Conservation (phyloP, 768 basidiomycete species). For the Rhodosporidiobolus sp. region DNA sequence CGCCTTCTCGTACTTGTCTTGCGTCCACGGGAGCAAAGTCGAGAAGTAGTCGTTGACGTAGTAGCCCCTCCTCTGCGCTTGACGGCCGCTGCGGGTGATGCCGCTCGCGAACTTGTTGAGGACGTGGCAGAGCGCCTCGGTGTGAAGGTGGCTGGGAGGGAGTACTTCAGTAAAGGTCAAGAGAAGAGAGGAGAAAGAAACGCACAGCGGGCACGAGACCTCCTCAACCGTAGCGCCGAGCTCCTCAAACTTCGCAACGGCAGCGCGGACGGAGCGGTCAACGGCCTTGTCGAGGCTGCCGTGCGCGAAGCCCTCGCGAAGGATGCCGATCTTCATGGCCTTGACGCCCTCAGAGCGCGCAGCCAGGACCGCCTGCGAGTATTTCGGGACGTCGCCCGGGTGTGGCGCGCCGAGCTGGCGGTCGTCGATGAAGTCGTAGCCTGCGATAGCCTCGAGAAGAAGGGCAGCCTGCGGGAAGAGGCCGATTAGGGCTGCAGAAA, state of each 20-base stretch:
- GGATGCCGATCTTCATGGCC: slow-evolving; percentile 52
- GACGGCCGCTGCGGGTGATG: slow-evolving; percentile 38
- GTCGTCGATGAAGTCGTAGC: slow-evolving; percentile 54
- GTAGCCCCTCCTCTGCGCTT: slow-evolving; percentile 47
- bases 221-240: slow-evolving; percentile 53
- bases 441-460: slow-evolving; percentile 53
- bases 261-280: slow-evolving; percentile 47
- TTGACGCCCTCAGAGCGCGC: slow-evolving; percentile 43
- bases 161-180: neutral
- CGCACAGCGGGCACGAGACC: slow-evolving; percentile 51
- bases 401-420: slow-evolving; percentile 51
- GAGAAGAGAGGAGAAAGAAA: slow-evolving; percentile 27
- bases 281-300: slow-evolving; percentile 50
- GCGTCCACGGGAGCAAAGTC: slow-evolving; percentile 49
- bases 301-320: slow-evolving; percentile 51
- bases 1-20: slow-evolving; percentile 52
- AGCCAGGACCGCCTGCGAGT: slow-evolving; percentile 44
- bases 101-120: slow-evolving; percentile 24
- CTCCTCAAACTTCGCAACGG: slow-evolving; percentile 48
- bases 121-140: slow-evolving; percentile 42
- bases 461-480: slow-evolving; percentile 45
- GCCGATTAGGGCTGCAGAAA: neutral
- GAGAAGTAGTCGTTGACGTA: slow-evolving; percentile 49
- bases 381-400: slow-evolving; percentile 49
- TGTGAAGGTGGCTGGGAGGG: neutral